Conservation (phyloP, 2,329 filamentous ascomycete genomes). For the Fusarium bulbicola region DNA sequence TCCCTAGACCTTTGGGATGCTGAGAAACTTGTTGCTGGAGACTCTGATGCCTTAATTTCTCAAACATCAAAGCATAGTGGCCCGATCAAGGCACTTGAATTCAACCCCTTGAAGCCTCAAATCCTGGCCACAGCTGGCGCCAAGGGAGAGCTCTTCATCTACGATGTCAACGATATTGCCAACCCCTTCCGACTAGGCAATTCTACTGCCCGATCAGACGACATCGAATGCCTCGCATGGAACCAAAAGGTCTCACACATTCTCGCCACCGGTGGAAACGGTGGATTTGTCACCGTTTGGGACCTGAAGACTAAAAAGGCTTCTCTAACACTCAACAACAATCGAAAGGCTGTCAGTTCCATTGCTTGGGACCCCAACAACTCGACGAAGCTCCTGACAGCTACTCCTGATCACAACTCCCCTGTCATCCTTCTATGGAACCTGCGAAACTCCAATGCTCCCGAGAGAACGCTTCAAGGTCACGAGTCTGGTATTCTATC, state of each 20-base stretch:
- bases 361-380: slow-evolving; percentile 98
- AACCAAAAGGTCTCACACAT: slow-evolving; percentile 98
- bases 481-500: slow-evolving; percentile 95
- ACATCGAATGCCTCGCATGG: slow-evolving; percentile 97
- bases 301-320: slow-evolving; percentile 98
- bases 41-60: slow-evolving; percentile 80
- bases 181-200: slow-evolving; percentile 91
- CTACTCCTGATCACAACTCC: slow-evolving; percentile 86
- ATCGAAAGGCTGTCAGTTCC: slow-evolving; percentile 91
- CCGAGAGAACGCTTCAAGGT: slow-evolving; percentile 87
- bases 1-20: slow-evolving; percentile 95
- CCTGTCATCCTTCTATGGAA: slow-evolving; percentile 95
- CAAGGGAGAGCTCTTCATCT: slow-evolving; percentile 96
- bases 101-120: slow-evolving; percentile 92
- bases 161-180: slow-evolving; percentile 89
- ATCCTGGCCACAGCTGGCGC: slow-evolving; percentile 91
- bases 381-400: slow-evolving; percentile 92
- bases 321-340: slow-evolving; percentile 94
- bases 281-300: slow-evolving; percentile 98
- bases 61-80: slow-evolving; percentile 90
- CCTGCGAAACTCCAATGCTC: slow-evolving; percentile 93
- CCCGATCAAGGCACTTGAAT: slow-evolving; percentile 92
- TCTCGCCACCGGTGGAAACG: slow-evolving; percentile 89
- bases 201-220: slow-evolving; percentile 86
- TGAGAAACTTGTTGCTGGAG: slow-evolving; percentile 68